A percentile compares a stretch with the other conserved stretches of the same genome.
Evolutionary conservation across 2,329 filamentous ascomycete genomes (phyloP).

Genomic region (Colletotrichum lindemuthianum): DNA sequence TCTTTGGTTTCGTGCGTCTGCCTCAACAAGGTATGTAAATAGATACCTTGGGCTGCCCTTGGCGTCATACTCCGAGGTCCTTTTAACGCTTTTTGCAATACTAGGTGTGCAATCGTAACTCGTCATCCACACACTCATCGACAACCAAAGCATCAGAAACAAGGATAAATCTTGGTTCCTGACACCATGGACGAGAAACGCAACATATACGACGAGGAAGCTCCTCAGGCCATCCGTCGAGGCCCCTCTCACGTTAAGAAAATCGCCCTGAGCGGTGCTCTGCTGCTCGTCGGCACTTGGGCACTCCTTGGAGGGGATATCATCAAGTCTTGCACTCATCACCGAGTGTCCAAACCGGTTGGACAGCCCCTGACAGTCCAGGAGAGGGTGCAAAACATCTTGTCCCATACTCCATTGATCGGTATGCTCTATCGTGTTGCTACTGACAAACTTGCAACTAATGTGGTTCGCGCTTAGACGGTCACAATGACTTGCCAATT

Average conservation of each 20-base stretch:
- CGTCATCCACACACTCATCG: too few relatives aligned
- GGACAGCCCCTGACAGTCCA: slow-evolving; percentile 49
- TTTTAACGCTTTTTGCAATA: too few relatives aligned
- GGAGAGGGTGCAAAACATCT: slow-evolving; percentile 56
- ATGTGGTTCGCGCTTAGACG: slow-evolving; percentile 64
- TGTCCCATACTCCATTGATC: slow-evolving; percentile 59
- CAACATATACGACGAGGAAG: slow-evolving; percentile 6
- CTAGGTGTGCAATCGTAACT: too few relatives aligned
- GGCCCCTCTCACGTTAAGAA: slow-evolving; percentile 19
- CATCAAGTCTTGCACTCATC: slow-evolving; percentile 35
- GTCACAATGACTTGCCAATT: slow-evolving; percentile 89
- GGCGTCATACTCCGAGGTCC: too few relatives aligned
- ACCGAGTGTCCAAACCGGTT: slow-evolving; percentile 20
- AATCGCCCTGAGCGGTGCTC: slow-evolving; percentile 29
- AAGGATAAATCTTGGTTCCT: not conserved
- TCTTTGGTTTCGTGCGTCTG: too few relatives aligned
- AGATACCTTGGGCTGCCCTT: too few relatives aligned
- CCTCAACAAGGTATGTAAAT: too few relatives aligned
- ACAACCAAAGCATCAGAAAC: too few relatives aligned
- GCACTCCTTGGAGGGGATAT: slow-evolving; percentile 21
- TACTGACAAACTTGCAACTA: too few relatives aligned
- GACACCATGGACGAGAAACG: slow-evolving; percentile 22
- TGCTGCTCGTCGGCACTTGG: slow-evolving; percentile 31
- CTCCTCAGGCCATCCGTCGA: not conserved
- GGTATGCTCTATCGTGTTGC: slow-evolving; percentile 46